These are phyloP conservation scores for Penicillium maclennaniae DNA, from an alignment of 495 filamentous ascomycete genomes.

Conservation along the genomic window DNA sequence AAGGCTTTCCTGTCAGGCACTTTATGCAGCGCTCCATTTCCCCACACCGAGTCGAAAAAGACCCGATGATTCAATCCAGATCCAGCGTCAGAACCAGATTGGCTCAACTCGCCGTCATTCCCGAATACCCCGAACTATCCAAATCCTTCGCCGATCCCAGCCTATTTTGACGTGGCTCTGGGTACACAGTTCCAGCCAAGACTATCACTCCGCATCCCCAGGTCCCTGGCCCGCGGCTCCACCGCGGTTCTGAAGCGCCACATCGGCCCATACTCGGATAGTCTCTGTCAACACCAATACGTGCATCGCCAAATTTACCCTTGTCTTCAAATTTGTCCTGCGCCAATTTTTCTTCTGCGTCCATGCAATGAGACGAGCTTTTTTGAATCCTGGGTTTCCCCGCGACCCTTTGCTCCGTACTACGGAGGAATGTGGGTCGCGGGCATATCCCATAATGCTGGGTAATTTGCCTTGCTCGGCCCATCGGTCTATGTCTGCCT, in stretches of 20 bases:
- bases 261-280: neutral
- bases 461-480: neutral
- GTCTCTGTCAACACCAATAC: neutral
- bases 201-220: neutral
- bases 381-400: slow-evolving; percentile 1
- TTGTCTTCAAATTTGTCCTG: neutral
- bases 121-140: neutral
- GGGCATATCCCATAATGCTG: neutral
- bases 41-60: neutral
- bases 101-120: slow-evolving; percentile 3
- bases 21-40: neutral
- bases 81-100: neutral
- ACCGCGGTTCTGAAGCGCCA: neutral
- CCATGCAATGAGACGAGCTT: slow-evolving; percentile 1
- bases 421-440: neutral
- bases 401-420: slow-evolving; percentile 3
- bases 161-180: neutral
- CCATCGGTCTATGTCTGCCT: slow-evolving; percentile 5
- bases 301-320: neutral
- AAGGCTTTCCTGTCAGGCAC: neutral
- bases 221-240: neutral
- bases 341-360: neutral
- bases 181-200: slow-evolving; percentile 1
- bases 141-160: neutral
- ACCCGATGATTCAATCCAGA: neutral